phyloP scores from a whole-genome alignment of 306 rosid genomes.

The Casuarina equisetifolia region DNA sequence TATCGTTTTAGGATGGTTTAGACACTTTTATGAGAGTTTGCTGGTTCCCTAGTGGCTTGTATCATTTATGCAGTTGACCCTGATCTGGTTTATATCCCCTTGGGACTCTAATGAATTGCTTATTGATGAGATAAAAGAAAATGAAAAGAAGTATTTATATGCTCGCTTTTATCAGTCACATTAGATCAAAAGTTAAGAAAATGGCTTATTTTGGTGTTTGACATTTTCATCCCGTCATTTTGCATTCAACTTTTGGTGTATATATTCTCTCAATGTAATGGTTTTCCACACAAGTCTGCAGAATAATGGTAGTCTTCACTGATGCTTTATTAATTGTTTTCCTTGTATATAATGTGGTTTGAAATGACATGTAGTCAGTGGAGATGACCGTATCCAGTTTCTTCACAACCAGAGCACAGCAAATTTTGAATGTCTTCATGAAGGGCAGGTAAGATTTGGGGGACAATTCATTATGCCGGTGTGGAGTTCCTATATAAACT shows the following conservation, averaged over 20 bases:
- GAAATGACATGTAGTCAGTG: constrained; percentile 57
- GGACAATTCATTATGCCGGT: constrained; percentile 31
- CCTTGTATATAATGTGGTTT: constrained; percentile 24
- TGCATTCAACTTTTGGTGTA: neutral
- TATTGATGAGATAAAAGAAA: too few species aligned
- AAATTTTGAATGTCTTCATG: constrained; percentile 65
- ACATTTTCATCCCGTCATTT: neutral
- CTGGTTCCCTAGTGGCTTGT: too few species aligned
- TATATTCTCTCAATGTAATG: neutral
- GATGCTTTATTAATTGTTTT: constrained; percentile 14
- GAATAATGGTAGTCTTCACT: neutral
- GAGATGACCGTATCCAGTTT: constrained; percentile 86
- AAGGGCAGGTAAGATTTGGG: constrained; percentile 68
- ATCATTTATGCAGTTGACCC: too few species aligned
- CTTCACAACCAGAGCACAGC: constrained; percentile 98
- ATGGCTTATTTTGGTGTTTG: neutral
- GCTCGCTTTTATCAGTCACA: neutral
- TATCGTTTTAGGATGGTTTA: too few species aligned
- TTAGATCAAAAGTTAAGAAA: neutral
- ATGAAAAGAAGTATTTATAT: too few species aligned
- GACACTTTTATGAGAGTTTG: too few species aligned
- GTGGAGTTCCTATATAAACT: constrained; percentile 13
- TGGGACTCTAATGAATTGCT: too few species aligned
- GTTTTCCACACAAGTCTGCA: neutral
- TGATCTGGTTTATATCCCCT: too few species aligned